Conservation (phyloP, 306 rosid genomes). For the Castanea sativa region DNA sequence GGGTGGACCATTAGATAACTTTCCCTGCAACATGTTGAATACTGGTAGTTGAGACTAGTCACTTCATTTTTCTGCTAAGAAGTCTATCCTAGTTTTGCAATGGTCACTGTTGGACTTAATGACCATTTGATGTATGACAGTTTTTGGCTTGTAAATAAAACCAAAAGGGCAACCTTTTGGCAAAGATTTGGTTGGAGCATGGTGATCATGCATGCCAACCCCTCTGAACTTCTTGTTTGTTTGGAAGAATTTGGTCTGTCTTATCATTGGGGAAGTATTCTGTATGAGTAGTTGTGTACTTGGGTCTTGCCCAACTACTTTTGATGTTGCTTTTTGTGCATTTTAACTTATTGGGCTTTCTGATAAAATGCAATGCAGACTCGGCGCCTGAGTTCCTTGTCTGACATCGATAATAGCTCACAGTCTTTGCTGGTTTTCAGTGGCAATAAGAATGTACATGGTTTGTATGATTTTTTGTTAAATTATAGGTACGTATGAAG, state of each 20-base stretch:
- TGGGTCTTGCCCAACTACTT: background rate
- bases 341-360: background rate
- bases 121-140: slow-evolving; percentile 7
- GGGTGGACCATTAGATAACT: background rate
- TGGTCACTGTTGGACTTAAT: background rate
- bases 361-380: slow-evolving; percentile 49
- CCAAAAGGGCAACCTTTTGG: background rate
- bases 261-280: background rate
- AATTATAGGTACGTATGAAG: slow-evolving; percentile 66
- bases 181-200: slow-evolving; percentile 3
- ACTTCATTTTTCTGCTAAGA: background rate
- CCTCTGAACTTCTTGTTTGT: slow-evolving; percentile 3
- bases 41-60: background rate
- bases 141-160: slow-evolving; percentile 2
- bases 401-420: slow-evolving; percentile 71
- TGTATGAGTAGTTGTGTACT: slow-evolving; percentile 1
- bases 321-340: background rate
- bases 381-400: slow-evolving; percentile 53
- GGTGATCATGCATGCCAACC: background rate
- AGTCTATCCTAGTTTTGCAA: background rate
- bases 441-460: slow-evolving; percentile 66
- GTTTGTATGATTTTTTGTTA: slow-evolving; percentile 75
- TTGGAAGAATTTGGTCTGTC: slow-evolving; percentile 3
- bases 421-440: slow-evolving; percentile 75
- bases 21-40: background rate